Evolutionary conservation across 129 eudicot species (phyloP), one percentile per base, ranked within the genome.

Genomic region (Centaurea solstitialis): DNA sequence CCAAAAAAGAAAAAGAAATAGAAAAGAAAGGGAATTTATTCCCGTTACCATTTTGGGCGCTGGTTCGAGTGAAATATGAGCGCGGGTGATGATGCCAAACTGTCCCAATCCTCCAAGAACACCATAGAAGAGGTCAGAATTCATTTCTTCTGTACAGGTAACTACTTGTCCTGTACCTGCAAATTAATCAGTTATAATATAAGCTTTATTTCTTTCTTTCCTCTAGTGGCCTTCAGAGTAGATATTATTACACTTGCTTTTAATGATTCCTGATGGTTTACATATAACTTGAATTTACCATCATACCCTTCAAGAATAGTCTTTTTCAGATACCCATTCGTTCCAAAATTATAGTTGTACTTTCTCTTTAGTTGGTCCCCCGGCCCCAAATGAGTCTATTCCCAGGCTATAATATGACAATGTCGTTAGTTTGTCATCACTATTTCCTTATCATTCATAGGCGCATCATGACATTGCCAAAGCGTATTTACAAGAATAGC

Each of bases 41-140:
- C 39, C 71, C 69, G 20, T 77, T 88, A 91, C 99, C 99, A 74
- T 88, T 67, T 69, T 84, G 0, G 98, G 98, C 74, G 97, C 98
- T 33, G 94, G 94, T 83, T 91, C 97, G 6, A 93, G 90, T 28
- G 92, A 87, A 74, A 95, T 93, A 68, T 87, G 88, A 6, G 99
- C 99, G 74, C 87, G 82, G 15, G 98, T 95, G 74, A 96, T 96
- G 75, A 96, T 83, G 62, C 99, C 99, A 62, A 96, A 96, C 82
- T 96, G 99, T 72, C 99, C 99, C 28, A 96, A 86, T 75, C 99
- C 99, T 77, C 99, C 99, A 68, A 96, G 99, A 77, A 89, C 95
- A 64, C 95, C 93, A 88, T 93, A 78, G 79, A 91, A 96, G 37
- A 96, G 93, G 65, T 96, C 99, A 13, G 93, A 82, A 79, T 96